Evolutionary conservation across 148 eudicot species (phyloP), one percentile per base, ranked within the genome.

Genomic region (Vaccinium myrtillus): DNA sequence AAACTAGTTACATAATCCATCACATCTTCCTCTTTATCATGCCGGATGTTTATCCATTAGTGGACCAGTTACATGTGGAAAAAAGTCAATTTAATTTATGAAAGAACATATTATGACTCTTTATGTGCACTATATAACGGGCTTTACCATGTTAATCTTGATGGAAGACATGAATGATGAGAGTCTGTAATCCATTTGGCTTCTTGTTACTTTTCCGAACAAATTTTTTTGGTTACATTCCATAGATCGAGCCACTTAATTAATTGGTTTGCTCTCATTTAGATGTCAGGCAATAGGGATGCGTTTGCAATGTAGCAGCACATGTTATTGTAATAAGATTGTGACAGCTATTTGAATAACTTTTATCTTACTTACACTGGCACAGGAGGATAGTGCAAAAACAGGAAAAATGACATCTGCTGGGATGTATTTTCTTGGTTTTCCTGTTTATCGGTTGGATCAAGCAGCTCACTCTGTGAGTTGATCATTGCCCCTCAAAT

Each of bases 381-480:
- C 77, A 53, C 78, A 97, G 99, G 99, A 97, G 86, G 98, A 97
- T 90, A 90, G 98, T 88, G 85, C 92, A 85, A 97, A 91, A 90
- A 90, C 91, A 27, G 94, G 96, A 78, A 97, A 95, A 90, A 84
- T 89, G 67, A 95, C 97, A 80, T 92, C 95, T 78, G 98, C 99
- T 69, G 99, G 99, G 85, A 95, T 97, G 99, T 97, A 91, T 90
- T 97, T 97, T 91, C 95, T 97, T 63, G 98, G 98, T 78, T 97
- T 97, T 87, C 97, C 99, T 78, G 94, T 94, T 55, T 97, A 93
- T 86, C 94, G 89, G 27, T 86, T 94, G 92, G 98, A 93, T 78
- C 93, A 85, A 61, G 19, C 91, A 65, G 86, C 89, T 67, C 91
- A 82, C 84, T 88, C 93, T 54, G 99, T 97, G 84, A 91, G 98